A percentile compares a stretch with the other conserved stretches of the same genome.
Evolutionary conservation across 345 rosid species (phyloP).

Genomic region (Pugionium dolabratum): DNA sequence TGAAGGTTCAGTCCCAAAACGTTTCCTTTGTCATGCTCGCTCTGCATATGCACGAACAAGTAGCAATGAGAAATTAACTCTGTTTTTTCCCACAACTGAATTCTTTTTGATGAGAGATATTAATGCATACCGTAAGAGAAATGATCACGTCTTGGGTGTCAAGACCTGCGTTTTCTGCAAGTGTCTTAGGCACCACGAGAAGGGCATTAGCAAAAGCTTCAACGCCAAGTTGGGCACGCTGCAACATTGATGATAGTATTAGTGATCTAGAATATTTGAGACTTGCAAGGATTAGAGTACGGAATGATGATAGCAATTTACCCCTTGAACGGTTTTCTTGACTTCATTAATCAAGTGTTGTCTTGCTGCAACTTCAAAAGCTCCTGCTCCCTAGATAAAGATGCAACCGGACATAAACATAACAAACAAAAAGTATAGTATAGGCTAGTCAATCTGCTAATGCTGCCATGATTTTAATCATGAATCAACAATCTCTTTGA

Average conservation of each 20-base stretch:
- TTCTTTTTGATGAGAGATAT: neutral
- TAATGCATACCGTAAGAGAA: constrained; percentile 62
- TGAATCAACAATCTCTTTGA: constrained; percentile 13
- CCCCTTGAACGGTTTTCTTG: constrained; percentile 97
- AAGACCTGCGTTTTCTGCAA: constrained; percentile 96
- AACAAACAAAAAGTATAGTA: neutral
- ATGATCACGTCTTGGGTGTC: constrained; percentile 97
- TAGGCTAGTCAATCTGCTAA: neutral
- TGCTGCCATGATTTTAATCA: neutral
- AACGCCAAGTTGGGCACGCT: constrained; percentile 98
- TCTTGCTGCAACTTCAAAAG: constrained; percentile 98
- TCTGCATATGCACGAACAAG: constrained; percentile 47
- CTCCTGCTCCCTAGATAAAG: constrained; percentile 87
- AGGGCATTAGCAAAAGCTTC: constrained; percentile 99
- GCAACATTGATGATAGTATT: constrained; percentile 33
- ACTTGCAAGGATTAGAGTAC: neutral
- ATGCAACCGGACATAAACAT: constrained; percentile 26
- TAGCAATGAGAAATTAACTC: neutral
- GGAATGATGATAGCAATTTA: constrained; percentile 34
- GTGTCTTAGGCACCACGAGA: constrained; percentile 94
- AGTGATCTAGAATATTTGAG: constrained; percentile 2
- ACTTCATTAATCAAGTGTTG: constrained; percentile 81
- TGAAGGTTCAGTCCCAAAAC: constrained; percentile 79
- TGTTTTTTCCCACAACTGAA: neutral
- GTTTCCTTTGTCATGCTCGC: constrained; percentile 90